These are phyloP conservation scores for fission yeast (Schizosaccharomyces pombe) DNA, from an alignment of 805 yeast species.

Conservation along the genomic window DNA sequence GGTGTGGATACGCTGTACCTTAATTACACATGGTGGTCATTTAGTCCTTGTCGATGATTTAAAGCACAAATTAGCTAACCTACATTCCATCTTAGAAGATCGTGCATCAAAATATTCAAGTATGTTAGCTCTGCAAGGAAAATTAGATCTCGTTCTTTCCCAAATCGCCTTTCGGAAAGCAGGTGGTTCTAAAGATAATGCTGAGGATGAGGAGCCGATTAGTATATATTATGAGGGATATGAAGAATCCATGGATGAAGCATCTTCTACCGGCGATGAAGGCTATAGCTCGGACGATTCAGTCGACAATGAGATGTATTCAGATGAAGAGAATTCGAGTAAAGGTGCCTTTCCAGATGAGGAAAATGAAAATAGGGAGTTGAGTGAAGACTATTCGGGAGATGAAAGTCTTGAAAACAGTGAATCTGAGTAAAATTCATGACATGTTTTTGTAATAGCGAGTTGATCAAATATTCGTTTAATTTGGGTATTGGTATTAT, in stretches of 20 bases:
- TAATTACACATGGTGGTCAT: slow-evolving; percentile 47
- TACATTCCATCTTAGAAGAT: slow-evolving; percentile 33
- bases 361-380: not conserved
- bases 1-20: slow-evolving; percentile 63
- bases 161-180: slow-evolving; percentile 50
- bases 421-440: no score
- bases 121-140: slow-evolving; percentile 63
- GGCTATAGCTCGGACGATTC: no score
- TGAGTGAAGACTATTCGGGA: no score
- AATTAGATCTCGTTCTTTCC: slow-evolving; percentile 49
- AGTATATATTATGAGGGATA: slow-evolving; percentile 16
- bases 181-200: slow-evolving; percentile 14
- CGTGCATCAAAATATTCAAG: slow-evolving; percentile 38
- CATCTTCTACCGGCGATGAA: slow-evolving; percentile 18
- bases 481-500: no score
- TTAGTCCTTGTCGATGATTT: slow-evolving; percentile 29
- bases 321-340: not conserved
- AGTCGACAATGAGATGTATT: slow-evolving; percentile 14
- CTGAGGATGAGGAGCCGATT: slow-evolving; percentile 12
- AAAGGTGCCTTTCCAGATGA: not conserved
- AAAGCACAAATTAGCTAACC: slow-evolving; percentile 28
- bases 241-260: slow-evolving; percentile 15
- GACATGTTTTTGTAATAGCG: no score
- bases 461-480: no score
- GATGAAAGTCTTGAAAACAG: no score